Base-by-base conservation (phyloP, 1,139 yeast genomes). In the Entelexis sorbosivorans region DNA sequence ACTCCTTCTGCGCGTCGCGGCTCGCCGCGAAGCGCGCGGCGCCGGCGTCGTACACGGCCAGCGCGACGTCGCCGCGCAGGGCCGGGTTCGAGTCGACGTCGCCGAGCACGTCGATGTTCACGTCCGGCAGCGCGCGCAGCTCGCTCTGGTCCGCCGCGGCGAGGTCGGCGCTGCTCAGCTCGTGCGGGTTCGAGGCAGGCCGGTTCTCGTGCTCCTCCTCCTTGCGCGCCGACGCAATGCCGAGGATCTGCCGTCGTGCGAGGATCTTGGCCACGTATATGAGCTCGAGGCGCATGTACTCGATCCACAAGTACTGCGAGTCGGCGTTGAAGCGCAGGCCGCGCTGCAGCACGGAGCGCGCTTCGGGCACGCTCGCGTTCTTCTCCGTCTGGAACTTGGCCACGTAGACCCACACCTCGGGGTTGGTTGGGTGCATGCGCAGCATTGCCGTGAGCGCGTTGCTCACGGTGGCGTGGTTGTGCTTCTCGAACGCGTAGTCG, bases 351-450 rank as follows among this genome's bases (percentile, higher is more conserved):
- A 91, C 74, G 13, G 78, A 77, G 67, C 99, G 76, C 17, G 97
- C 93, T 43, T 95, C 93, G 63, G 83, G 79, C 50, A 95, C 88
- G 61, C 88, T 85, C 48, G 91, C 85, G 66, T 91, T 88, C 40
- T 76, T 76, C 61, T 91, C 96, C 61, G 86, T 81, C 68, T 93
- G 97, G 66, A 87, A 88, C 64, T 86, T 86, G 46, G 97, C 96
- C 24, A 96, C 96, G 62, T 88, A 78, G 49, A 91, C 77, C 98
- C 98, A 93, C 14, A 93, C 85, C 60, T 82, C 82, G 2, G 88
- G 77, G 63, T 88, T 85, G 50, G 86, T 76, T n/a, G 98, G 97
- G 64, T 91, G 97, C 57, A 87, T 70, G 67, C 82, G 88, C 60
- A 93, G 73, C 60, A 91, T 72, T 54, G 79, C 77, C 2, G 93